Conservation (phyloP, 2,329 filamentous ascomycete species). For the Aspergillus candidus region DNA sequence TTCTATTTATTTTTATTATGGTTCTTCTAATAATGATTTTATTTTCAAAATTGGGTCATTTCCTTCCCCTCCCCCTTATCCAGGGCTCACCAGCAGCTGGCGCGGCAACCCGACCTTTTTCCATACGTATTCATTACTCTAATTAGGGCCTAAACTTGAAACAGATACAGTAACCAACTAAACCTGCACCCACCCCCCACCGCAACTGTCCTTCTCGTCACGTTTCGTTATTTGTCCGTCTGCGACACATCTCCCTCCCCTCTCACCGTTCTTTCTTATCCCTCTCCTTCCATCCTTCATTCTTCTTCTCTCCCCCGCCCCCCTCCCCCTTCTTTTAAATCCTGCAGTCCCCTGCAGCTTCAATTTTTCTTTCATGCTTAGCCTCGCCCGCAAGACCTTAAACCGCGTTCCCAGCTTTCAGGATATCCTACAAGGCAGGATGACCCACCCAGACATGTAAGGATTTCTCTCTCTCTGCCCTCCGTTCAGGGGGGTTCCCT, state of each 20-base stretch:
- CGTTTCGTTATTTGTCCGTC: conserved; percentile 20
- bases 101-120: neutral
- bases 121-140: neutral
- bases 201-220: conserved; percentile 16
- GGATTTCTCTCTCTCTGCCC: conserved; percentile 10
- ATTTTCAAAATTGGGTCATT: conserved; percentile 1
- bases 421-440: conserved; percentile 43
- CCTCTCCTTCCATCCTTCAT: conserved; percentile 15
- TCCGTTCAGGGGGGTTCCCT: conserved; percentile 7
- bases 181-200: conserved; percentile 15
- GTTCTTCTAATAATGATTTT: too few relatives aligned
- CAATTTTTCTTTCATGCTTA: conserved; percentile 35
- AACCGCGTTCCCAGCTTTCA: conserved; percentile 41
- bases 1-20: too few relatives aligned
- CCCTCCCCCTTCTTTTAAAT: conserved; percentile 20
- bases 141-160: conserved; percentile 30
- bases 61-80: conserved; percentile 15
- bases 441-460: conserved; percentile 43
- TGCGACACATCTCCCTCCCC: conserved; percentile 17
- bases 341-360: conserved; percentile 26
- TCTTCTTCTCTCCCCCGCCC: conserved; percentile 16
- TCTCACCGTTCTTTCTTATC: conserved; percentile 18
- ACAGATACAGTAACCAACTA: conserved; percentile 15
- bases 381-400: conserved; percentile 38
- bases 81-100: conserved; percentile 8